Evolutionary conservation across 139 green algal species (phyloP).

Genomic region (Tetradesmus obliquus): DNA sequence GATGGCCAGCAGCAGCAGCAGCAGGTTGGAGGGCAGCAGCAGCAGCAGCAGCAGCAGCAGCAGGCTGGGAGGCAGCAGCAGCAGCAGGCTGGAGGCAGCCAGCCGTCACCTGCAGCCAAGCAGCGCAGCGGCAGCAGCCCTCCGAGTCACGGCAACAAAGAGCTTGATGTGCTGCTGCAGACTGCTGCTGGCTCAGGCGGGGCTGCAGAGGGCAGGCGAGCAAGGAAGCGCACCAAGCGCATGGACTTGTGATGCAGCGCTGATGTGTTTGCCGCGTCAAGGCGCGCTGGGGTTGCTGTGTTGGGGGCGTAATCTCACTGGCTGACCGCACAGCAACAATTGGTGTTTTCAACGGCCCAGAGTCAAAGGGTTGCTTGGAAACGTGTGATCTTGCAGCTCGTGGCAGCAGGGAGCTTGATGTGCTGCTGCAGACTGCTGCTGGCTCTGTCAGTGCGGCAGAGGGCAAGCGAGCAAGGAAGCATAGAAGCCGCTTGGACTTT

Average conservation of each 20-base stretch:
- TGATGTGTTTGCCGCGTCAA: no score
- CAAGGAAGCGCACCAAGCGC: background rate
- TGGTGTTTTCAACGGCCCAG: no score
- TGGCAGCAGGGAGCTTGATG: background rate
- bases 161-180: background rate
- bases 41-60: background rate
- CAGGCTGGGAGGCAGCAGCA: background rate
- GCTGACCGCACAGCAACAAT: no score
- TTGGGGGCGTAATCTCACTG: no score
- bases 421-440: background rate
- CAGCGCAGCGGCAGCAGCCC: background rate
- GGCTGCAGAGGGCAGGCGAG: background rate
- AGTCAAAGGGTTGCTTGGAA: no score
- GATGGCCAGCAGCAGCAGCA: background rate
- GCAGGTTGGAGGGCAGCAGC: background rate
- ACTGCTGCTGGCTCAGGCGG: no score
- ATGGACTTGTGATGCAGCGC: background rate
- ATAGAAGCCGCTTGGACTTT: background rate
- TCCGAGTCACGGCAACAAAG: background rate
- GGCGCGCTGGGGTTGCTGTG: no score
- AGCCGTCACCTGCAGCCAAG: background rate
- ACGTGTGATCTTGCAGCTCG: no score
- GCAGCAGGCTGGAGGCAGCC: background rate
- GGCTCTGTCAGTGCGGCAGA: background rate
- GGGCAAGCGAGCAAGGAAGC: background rate